Evolutionary conservation across 768 basidiomycete genomes (phyloP).

Genomic region (Sporobolomyces roseus): DNA sequence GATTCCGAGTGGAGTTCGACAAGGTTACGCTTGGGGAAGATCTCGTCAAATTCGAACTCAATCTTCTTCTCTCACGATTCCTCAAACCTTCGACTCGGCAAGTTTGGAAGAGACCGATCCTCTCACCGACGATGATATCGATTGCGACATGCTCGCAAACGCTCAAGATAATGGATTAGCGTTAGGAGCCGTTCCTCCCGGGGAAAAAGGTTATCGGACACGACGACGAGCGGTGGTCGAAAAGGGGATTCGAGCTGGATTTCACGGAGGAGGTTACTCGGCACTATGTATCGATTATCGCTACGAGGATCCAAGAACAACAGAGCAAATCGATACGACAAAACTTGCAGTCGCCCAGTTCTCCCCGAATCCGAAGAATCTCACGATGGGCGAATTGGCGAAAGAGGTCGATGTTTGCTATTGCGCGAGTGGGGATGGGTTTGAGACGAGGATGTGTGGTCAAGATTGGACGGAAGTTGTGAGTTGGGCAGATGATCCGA

Average conservation of each 20-base stretch:
- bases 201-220: constrained; percentile 30
- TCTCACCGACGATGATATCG: constrained; percentile 28
- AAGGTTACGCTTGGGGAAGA: constrained; percentile 38
- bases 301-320: constrained; percentile 22
- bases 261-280: constrained; percentile 37
- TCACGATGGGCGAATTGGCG: constrained; percentile 10
- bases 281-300: constrained; percentile 32
- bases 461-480: constrained; percentile 19
- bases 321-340: constrained; percentile 1
- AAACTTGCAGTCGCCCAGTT: constrained; percentile 10
- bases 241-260: constrained; percentile 44
- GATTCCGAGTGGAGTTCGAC: constrained; percentile 41
- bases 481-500: constrained; percentile 24
- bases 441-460: constrained; percentile 37
- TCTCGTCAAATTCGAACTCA: constrained; percentile 27
- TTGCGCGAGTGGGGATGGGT: constrained; percentile 19
- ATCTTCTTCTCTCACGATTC: no score
- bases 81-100: no score
- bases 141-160: constrained; percentile 46
- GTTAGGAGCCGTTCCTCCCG: constrained; percentile 25
- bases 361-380: background rate
- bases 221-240: constrained; percentile 45
- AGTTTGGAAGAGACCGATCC: constrained; percentile 17
- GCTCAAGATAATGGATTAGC: constrained; percentile 43
- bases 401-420: constrained; percentile 13